A percentile compares a stretch with the other conserved stretches of the same genome.
These are phyloP conservation scores for Hypoxylon subgilvum DNA, from an alignment of 495 filamentous ascomycete species.

Conservation along the genomic window DNA sequence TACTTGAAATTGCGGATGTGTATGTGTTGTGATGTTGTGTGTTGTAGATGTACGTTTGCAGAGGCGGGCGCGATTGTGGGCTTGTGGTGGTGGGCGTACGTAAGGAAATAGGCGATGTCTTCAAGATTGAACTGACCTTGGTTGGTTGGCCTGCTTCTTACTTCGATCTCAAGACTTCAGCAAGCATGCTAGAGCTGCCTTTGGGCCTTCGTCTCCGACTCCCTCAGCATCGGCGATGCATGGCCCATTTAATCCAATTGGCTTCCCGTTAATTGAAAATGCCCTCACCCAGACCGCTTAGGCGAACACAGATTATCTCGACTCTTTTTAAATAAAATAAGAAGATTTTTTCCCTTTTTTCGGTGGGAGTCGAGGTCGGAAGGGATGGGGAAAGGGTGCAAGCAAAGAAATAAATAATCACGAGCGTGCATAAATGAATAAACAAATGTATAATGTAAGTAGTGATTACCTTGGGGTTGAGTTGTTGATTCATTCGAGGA, in stretches of 20 bases:
- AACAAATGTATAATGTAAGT: slow-evolving; percentile 24
- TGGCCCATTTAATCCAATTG: slow-evolving; percentile 34
- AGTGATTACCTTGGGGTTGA: slow-evolving; percentile 52
- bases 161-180: slow-evolving; percentile 24
- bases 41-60: slow-evolving; percentile 13
- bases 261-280: slow-evolving; percentile 35
- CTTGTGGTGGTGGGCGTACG: slow-evolving; percentile 24
- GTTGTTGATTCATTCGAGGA: slow-evolving; percentile 58
- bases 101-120: slow-evolving; percentile 4
- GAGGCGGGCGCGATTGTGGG: slow-evolving; percentile 22
- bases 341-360: slow-evolving; percentile 9
- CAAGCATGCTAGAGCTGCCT: slow-evolving; percentile 25
- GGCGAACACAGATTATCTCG: slow-evolving; percentile 28
- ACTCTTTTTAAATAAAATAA: background rate
- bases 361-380: slow-evolving; percentile 11
- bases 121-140: slow-evolving; percentile 34
- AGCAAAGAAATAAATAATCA: slow-evolving; percentile 3
- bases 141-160: slow-evolving; percentile 28
- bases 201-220: slow-evolving; percentile 15
- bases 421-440: slow-evolving; percentile 24
- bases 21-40: no score
- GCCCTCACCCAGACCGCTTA: slow-evolving; percentile 26
- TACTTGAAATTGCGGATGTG: background rate
- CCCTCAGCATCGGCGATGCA: slow-evolving; percentile 26
- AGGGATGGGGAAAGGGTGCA: background rate